Base-by-base conservation (phyloP, 768 basidiomycete species). In the Agaricus subrufescens region DNA sequence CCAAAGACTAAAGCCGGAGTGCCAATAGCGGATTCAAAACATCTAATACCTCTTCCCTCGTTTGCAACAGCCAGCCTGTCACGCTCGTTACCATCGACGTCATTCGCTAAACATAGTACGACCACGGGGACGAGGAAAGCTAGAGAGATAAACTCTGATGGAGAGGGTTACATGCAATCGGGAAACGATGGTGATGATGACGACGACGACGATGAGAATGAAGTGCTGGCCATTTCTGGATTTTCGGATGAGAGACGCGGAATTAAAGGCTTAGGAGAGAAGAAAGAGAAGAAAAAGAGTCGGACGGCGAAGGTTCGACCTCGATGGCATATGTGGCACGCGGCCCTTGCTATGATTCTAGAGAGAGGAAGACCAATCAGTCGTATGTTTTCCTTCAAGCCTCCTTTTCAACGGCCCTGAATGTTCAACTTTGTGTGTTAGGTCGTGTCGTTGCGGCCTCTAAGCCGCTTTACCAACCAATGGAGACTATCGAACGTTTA, bases 391-490 rank as follows among this genome's bases (percentile, higher is more conserved):
- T 27, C 9, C 49, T 25, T 29, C 48, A 29, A 31, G 19, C 12
- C 34, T 37, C 19, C 4, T 42, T 27, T 34, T 3, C 8, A 27
- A 11, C 43, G 4, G 46, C 29, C 23, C 30, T 46, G 27, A 6
- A 51, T 26, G 10, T 46, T 52, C 34, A 29, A 25, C 26, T 15
- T 19, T 42, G 49, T 45, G 42, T 45, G 42, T 14, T 34, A 77
- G 75, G 74, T 31, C 81, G 90, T 25, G 87, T 91, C 5, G 75
- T 92, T 5, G 91, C 88, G 31, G 84, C 91, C 0, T 91, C 88
- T 11, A 90, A 87, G 43, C 91, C 93, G 1, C 69, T 94, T 47
- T 90, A 92, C 68, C 93, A 94, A 66, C 82, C 87, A 10, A 85
- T 94, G 76, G 83, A 86, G 9, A 71, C 78, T 3, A 87, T 90